Base-by-base conservation (phyloP, 2,329 filamentous ascomycete genomes). In the Microdochium bolleyi region DNA sequence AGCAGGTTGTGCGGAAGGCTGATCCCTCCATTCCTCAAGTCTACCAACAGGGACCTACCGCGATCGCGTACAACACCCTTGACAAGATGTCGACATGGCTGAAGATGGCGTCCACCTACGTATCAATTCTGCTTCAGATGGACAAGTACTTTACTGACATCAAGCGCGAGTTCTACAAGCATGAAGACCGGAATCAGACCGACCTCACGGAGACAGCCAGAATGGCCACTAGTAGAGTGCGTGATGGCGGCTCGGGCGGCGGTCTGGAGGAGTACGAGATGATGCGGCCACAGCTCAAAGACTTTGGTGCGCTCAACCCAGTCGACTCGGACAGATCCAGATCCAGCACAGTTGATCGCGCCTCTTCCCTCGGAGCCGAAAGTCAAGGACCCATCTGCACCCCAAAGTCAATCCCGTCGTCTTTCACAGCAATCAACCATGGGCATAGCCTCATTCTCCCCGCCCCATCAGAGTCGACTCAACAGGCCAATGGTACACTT, bases 61-160 rank as follows among this genome's bases (percentile, higher is more conserved):
- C 71, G 1, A 66, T 78, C 48, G 72, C 79, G 0, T 72, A 74
- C 51, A 73, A 73, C 48, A 73, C 80, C 8, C 68, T 85, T 22
- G 67, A 66, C 2, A 72, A 74, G 48, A 79, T 84, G 73, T 70
- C 74, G 0, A 65, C 65, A 2, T 74, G 74, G 61, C 66, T 83
- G 46, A 74, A 75, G 52, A 82, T 84, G 78, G 80, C 80, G 1
- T 71, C 72, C 27, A 77, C 75, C 2, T 84, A 82, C 64, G 72
- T 77, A 52, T 69, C 67, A 49, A 78, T 80, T 8, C 74, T 84
- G 52, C 67, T 70, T 25, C 73, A 76, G 16, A 78, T 81, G 70
- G 73, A 80, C 56, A 62, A 64, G 3, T 84, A 79, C 58, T 84
- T 80, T 57, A 62, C 69, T 2, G 67, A 64, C 1, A 73, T 81